Evolutionary conservation across 2,329 filamentous ascomycete genomes (phyloP), one percentile per base, ranked within the genome.

Genomic region (Pyricularia pennisetigena): DNA sequence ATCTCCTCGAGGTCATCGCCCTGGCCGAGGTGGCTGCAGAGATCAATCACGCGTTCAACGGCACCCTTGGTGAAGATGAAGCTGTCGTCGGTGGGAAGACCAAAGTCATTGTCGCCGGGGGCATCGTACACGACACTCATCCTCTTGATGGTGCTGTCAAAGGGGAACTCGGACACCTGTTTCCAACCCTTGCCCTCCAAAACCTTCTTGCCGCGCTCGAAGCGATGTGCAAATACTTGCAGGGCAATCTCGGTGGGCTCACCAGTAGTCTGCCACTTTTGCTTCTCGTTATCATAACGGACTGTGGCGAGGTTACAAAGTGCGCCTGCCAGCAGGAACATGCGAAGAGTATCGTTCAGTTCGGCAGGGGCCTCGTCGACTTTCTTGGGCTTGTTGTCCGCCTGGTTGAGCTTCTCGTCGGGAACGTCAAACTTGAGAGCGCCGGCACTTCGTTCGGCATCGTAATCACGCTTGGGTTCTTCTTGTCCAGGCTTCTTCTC

Each of bases 211-310:
- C 86, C 85, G 28, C 80, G 80, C 64, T 83, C 80, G 75, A 93
- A 92, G 57, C 90, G 87, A 72, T 88, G 86, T 2, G 90, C 85
- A 72, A 93, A 90, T 8, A 93, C 88, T 72, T 92, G 90, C 6
- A 93, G 84, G 1, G 91, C 90, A 72, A 93, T 89, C 74, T 93
- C 90, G 1, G 90, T 93, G 0, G 89, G 88, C 73, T 91, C 88
- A 14, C 89, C 90, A 14, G 86, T 86, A 0, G 88, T 87, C 73
- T 87, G 83, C 89, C 89, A 92, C 70, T 81, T 80, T 30, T 80
- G 78, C 30, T 84, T 81, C n/a, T 82, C 80, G 0, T 85, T 79
- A 64, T 85, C 84, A 68, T 81, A 82, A 62, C 84, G 80, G 12
- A 87, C 85, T 1, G 84, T 87, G n/a, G 85, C 82, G 35, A 86